Evolutionary conservation across 352 stramenopile genomes (phyloP), one percentile per base, ranked within the genome.

Genomic region (Saprolegnia parasitica): DNA sequence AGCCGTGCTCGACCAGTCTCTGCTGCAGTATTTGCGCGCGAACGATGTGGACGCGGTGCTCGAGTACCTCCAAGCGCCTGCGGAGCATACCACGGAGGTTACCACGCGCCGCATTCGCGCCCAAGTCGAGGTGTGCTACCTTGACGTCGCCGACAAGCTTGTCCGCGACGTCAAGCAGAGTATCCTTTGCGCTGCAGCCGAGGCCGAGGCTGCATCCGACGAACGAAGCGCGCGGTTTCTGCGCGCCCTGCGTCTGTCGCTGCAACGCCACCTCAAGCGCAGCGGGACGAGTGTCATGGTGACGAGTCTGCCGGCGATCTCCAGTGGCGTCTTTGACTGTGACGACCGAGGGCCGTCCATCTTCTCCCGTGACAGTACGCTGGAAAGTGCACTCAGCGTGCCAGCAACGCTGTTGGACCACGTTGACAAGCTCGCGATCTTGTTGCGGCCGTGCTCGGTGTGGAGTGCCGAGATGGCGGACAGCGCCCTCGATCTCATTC

Each of bases 221-320:
- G 21, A 52, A 18, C 18, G 46, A 52, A 52, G 46, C 21, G 46
- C 18, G 21, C 18, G 21, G 18, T 52, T 52, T 21, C 18, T 52
- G 18, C 18, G 18, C 18, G 21, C 46, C 18, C 21, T 52, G 21
- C 18, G 21, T 20, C 18, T 18, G 18, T 18, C 18, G 46, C 46
- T 52, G 18, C 46, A 52, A 52, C 18, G 21, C 18, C 18, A 21
- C 46, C 46, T 52, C 46, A 52, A 52, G 21, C 18, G 21, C 18
- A 52, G 46, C 46, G 46, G 46, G 18, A 52, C 46, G 21, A 52
- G 46, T 52, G 46, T 21, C 18, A 52, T 52, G 46, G 46, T 52
- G 46, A 18, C 21, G 18, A 21, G 21, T 52, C 18, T 52, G 46
- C 46, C 46, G 21, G 21, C 21, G 18, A 21, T 21, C 21, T 21